Conservation (phyloP, 2,329 filamentous ascomycete genomes). For the Fusarium tanahbumbuense region DNA sequence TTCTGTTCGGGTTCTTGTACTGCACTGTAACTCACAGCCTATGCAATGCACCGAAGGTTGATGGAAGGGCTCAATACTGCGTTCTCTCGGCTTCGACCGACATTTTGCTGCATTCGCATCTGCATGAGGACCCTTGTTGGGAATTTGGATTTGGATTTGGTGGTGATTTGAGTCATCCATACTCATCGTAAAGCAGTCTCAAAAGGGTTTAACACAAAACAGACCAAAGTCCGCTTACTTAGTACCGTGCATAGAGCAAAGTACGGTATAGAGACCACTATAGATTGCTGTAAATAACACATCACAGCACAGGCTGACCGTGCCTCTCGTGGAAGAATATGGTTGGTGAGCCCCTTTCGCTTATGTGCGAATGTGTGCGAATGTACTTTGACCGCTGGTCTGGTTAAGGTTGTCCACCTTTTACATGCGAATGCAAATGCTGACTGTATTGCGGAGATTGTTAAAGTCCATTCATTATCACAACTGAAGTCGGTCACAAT, state of each 20-base stretch:
- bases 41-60: constrained; percentile 18
- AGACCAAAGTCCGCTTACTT: constrained; percentile 23
- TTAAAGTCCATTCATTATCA: not conserved
- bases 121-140: constrained; percentile 3
- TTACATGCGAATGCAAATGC: not conserved
- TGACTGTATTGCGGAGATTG: constrained; percentile 27
- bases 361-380: constrained; percentile 9
- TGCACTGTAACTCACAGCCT: constrained; percentile 7
- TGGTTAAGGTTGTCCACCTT: constrained; percentile 38
- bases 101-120: constrained; percentile 5
- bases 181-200: constrained; percentile 14
- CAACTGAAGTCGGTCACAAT: not conserved
- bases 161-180: constrained; percentile 14
- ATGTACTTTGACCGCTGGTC: constrained; percentile 31
- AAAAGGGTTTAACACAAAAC: constrained; percentile 13
- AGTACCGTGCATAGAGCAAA: not conserved
- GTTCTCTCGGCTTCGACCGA: constrained; percentile 23
- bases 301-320: constrained; percentile 8
- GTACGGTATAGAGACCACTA: constrained; percentile 1
- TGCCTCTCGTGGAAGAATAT: constrained; percentile 8
- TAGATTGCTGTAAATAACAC: constrained; percentile 10
- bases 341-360: constrained; percentile 16
- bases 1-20: constrained; percentile 19
- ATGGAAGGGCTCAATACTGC: constrained; percentile 9
- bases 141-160: not conserved